Evolutionary conservation across 169 alveolate genomes (phyloP).

Genomic region (Perkinsus olseni): DNA sequence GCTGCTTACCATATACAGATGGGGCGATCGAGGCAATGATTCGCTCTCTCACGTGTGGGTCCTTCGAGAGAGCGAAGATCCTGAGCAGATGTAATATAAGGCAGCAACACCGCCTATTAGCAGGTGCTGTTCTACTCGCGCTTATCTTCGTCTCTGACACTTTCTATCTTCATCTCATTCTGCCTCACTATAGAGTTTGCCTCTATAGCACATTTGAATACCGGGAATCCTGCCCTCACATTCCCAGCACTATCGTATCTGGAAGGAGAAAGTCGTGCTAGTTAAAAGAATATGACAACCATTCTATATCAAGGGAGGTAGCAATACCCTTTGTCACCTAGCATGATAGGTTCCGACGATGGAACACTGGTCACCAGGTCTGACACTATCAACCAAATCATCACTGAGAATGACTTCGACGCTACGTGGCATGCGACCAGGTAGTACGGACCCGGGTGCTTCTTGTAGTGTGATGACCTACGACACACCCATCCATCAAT

Average conservation of each 20-base stretch:
- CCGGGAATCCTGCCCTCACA: slow-evolving; percentile 75
- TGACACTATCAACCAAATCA: slow-evolving; percentile 92
- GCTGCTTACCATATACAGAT: slow-evolving; percentile 93
- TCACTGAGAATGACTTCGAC: slow-evolving; percentile 89
- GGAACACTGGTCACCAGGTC: slow-evolving; percentile 99
- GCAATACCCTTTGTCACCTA: slow-evolving; percentile 61
- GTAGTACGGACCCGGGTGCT: slow-evolving; percentile 18
- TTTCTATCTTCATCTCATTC: slow-evolving; percentile 12
- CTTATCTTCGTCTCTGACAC: slow-evolving; percentile 21
- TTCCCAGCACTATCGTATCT: slow-evolving; percentile 43
- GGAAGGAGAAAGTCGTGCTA: background rate
- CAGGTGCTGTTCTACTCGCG: background rate
- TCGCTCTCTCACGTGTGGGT: slow-evolving; percentile 85
- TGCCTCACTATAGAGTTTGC: slow-evolving; percentile 15
- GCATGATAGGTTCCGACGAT: slow-evolving; percentile 90
- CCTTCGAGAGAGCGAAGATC: slow-evolving; percentile 49
- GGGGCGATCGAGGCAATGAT: slow-evolving; percentile 95
- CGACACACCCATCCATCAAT: background rate
- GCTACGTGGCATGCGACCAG: slow-evolving; percentile 98
- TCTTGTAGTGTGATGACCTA: slow-evolving; percentile 7
- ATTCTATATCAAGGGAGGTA: background rate
- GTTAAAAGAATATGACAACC: background rate
- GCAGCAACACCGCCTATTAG: background rate
- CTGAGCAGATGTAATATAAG: background rate
- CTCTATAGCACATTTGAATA: slow-evolving; percentile 14